Conservation (phyloP, 805 yeast species). For the Candida tammaniensis region DNA sequence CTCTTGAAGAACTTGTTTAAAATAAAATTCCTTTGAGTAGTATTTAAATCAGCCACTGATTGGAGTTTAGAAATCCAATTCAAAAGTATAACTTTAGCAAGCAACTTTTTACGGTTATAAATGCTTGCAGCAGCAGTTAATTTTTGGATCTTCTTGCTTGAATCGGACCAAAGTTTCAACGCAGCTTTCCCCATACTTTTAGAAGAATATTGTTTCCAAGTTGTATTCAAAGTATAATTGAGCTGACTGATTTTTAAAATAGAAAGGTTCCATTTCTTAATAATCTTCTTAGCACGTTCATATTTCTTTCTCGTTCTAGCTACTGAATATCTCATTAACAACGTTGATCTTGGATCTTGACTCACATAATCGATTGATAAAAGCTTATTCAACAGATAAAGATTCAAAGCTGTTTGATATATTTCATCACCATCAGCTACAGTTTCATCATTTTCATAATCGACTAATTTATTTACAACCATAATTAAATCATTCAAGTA, state of each 20-base stretch:
- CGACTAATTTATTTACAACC: conserved; percentile 21
- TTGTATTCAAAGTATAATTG: conserved; percentile 9
- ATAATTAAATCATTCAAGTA: conserved; percentile 11
- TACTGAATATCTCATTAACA: conserved; percentile 30
- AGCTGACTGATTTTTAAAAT: conserved; percentile 14
- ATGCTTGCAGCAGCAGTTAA: conserved; percentile 5
- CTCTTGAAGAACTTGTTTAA: not conserved
- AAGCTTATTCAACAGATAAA: conserved; percentile 22
- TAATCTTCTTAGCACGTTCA: conserved; percentile 1
- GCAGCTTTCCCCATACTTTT: not conserved
- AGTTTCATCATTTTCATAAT: conserved; percentile 26
- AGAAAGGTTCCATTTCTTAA: conserved; percentile 23
- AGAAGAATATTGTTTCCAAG: conserved; percentile 7
- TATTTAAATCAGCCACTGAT: not conserved
- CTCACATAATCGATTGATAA: conserved; percentile 11
- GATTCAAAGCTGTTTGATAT: conserved; percentile 19
- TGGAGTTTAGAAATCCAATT: conserved; percentile 5
- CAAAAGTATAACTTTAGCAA: conserved; percentile 6
- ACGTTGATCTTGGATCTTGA: conserved; percentile 20
- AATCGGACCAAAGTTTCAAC: conserved; percentile 15
- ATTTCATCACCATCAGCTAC: conserved; percentile 13
- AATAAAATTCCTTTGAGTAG: not conserved
- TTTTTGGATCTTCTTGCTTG: conserved; percentile 1
- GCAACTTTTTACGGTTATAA: conserved; percentile 10
- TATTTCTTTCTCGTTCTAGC: conserved; percentile 12